These are phyloP conservation scores for Eruca vesicaria DNA, from an alignment of 441 rosid species.

Conservation along the genomic window DNA sequence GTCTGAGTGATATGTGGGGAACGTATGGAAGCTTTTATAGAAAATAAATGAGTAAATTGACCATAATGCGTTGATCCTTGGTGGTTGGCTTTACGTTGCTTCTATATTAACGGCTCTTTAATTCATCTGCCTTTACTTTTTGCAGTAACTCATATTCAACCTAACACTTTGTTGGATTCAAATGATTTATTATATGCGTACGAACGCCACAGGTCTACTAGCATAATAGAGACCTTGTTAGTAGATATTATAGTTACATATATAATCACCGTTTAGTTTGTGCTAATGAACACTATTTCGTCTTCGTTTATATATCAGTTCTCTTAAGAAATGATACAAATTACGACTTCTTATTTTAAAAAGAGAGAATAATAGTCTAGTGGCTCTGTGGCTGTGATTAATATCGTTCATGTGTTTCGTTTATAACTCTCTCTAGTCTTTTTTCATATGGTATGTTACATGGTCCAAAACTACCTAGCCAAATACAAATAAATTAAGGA, in stretches of 20 bases:
- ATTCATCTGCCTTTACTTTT: slow-evolving; percentile 14
- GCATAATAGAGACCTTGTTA: neutral
- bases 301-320: neutral
- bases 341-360: neutral
- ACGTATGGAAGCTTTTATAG: slow-evolving; percentile 14
- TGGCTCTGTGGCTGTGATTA: neutral
- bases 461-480: neutral
- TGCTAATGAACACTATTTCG: neutral
- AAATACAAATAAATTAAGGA: neutral
- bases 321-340: neutral
- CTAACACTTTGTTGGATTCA: neutral
- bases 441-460: neutral
- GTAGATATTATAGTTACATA: neutral
- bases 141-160: slow-evolving; percentile 1
- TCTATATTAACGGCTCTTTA: slow-evolving; percentile 32
- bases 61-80: slow-evolving; percentile 15
- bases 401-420: neutral
- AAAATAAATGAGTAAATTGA: neutral
- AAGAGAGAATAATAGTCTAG: neutral
- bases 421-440: neutral
- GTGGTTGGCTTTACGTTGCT: slow-evolving; percentile 26
- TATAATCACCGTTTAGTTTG: neutral
- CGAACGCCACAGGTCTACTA: neutral
- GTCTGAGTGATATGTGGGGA: slow-evolving; percentile 10
- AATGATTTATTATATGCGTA: neutral